Percentiles rank a stretch among this genome's conserved stretches.
These are phyloP conservation scores for Globisporangium echinulatum DNA, from an alignment of 352 stramenopile species.

Conservation along the genomic window DNA sequence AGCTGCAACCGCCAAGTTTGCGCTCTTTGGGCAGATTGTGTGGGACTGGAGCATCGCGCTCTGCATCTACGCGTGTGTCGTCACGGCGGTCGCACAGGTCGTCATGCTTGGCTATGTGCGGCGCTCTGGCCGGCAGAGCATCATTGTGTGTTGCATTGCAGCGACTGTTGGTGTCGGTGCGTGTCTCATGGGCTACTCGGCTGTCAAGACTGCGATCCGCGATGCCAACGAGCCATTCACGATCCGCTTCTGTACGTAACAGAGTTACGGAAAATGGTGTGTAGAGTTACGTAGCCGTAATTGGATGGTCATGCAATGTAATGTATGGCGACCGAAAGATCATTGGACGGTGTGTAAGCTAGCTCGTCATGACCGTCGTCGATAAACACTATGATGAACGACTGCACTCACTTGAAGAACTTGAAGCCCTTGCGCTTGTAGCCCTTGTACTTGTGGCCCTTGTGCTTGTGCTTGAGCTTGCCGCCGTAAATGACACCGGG, in stretches of 20 bases:
- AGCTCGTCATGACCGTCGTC: too few relatives aligned
- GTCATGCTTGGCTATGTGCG: slow-evolving; percentile 49
- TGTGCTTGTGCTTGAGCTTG: slow-evolving; percentile 47
- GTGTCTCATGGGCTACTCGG: slow-evolving; percentile 43
- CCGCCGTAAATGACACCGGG: slow-evolving; percentile 51
- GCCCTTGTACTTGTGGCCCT: slow-evolving; percentile 45
- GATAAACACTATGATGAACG: neutral
- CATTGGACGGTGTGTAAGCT: too few relatives aligned
- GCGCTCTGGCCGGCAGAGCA: slow-evolving; percentile 36
- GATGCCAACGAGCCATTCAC: slow-evolving; percentile 25
- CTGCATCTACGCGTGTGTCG: slow-evolving; percentile 31
- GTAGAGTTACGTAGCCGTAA: neutral
- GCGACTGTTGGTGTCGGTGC: slow-evolving; percentile 35
- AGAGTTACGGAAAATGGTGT: neutral
- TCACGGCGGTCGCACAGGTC: slow-evolving; percentile 37
- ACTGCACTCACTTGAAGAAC: slow-evolving; percentile 43
- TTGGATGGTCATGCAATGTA: too few relatives aligned
- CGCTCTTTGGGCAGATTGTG: slow-evolving; percentile 40
- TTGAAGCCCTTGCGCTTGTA: slow-evolving; percentile 54
- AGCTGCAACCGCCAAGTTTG: slow-evolving; percentile 41
- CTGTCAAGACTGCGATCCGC: slow-evolving; percentile 33
- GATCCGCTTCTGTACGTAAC: slow-evolving; percentile 30
- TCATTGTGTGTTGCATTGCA: slow-evolving; percentile 46
- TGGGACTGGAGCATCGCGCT: slow-evolving; percentile 41
- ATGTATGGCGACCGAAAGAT: too few relatives aligned